phyloP scores from a whole-genome alignment of 2,329 filamentous ascomycete genomes.

The Penicillium sp. region DNA sequence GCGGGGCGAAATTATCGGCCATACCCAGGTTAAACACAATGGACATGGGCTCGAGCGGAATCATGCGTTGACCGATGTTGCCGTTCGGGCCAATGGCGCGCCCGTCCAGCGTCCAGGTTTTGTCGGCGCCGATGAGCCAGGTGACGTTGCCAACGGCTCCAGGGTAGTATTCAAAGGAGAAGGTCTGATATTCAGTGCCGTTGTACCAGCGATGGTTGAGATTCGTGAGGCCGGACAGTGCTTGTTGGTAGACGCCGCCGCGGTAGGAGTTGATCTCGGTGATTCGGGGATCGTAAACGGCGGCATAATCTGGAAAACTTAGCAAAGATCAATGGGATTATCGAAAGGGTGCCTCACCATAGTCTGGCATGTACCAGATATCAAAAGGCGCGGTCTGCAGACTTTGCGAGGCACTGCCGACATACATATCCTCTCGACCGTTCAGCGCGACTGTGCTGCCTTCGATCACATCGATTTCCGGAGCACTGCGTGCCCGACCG shows the following conservation, averaged over 20 bases:
- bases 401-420: conserved; percentile 61
- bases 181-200: conserved; percentile 57
- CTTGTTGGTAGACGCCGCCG: conserved; percentile 58
- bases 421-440: conserved; percentile 42
- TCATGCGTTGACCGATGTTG: conserved; percentile 60
- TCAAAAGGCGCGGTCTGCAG: conserved; percentile 65
- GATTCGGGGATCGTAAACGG: conserved; percentile 56
- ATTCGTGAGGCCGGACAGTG: conserved; percentile 55
- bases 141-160: conserved; percentile 56
- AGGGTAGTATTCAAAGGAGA: conserved; percentile 59
- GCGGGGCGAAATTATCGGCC: conserved; percentile 57
- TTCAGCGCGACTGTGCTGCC: conserved; percentile 55
- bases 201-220: conserved; percentile 63
- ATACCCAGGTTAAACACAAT: conserved; percentile 66
- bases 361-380: conserved; percentile 61
- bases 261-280: conserved; percentile 56
- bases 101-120: conserved; percentile 59
- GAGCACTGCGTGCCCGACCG: conserved; percentile 60
- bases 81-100: conserved; percentile 61
- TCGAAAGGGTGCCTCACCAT: conserved; percentile 36
- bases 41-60: conserved; percentile 63
- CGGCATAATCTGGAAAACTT: conserved; percentile 49
- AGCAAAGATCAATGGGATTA: background rate
- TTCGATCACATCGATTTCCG: conserved; percentile 68
- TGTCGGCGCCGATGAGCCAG: conserved; percentile 62